A percentile compares a stretch with the other conserved stretches of the same genome.
These are phyloP conservation scores for Oryza australiensis DNA, from an alignment of 176 grass and related monocot species.

Conservation along the genomic window DNA sequence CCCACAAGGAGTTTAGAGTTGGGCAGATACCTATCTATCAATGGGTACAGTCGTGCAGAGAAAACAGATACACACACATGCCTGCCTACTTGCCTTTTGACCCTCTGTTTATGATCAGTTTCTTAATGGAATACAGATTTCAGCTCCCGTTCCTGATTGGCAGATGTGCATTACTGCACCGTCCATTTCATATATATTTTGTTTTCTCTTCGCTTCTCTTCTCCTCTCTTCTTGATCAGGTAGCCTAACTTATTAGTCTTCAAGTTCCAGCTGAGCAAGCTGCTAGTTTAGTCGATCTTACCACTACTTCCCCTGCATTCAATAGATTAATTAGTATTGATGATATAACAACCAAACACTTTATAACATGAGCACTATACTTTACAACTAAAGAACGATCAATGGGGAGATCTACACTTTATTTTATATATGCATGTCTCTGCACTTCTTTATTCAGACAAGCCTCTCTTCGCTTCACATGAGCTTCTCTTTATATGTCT, in stretches of 20 bases:
- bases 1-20: neutral
- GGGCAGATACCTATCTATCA: neutral
- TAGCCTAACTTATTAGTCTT: conserved; percentile 30
- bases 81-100: conserved; percentile 2
- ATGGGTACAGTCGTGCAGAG: neutral
- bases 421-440: neutral
- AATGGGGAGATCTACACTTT: conserved; percentile 13
- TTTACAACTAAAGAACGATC: conserved; percentile 23
- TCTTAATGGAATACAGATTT: neutral
- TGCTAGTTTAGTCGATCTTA: neutral
- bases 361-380: conserved; percentile 1
- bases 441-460: conserved; percentile 9
- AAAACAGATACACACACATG: neutral
- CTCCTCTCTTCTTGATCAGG: neutral
- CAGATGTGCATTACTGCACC: conserved; percentile 28
- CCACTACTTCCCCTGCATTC: neutral
- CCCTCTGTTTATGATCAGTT: neutral
- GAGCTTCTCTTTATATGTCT: conserved; percentile 24
- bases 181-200: neutral
- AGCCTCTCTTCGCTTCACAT: conserved; percentile 5
- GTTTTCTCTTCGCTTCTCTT: neutral
- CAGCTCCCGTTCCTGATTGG: conserved; percentile 1
- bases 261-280: conserved; percentile 20
- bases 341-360: neutral
- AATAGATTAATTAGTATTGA: neutral